phyloP scores from a whole-genome alignment of 495 filamentous ascomycete species.

The Platismatia glauca region DNA sequence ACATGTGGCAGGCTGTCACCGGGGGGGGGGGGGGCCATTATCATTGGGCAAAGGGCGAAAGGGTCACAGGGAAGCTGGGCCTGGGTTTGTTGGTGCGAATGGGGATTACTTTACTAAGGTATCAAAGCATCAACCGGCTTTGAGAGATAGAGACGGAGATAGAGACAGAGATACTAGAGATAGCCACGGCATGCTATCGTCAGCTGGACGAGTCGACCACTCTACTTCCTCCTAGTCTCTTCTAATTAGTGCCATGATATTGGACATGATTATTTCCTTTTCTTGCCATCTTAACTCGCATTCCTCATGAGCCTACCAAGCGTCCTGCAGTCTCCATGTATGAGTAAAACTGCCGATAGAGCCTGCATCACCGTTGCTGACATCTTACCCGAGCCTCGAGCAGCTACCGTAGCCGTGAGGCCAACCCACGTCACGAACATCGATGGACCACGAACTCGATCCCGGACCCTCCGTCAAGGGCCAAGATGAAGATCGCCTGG shows the following conservation, averaged over 20 bases:
- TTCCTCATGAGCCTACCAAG: background rate
- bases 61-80: too few relatives aligned
- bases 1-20: too few relatives aligned
- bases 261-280: background rate
- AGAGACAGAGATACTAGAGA: too few relatives aligned
- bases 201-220: background rate
- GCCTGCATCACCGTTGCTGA: background rate
- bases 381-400: background rate
- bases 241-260: background rate
- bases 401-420: background rate
- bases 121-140: too few relatives aligned
- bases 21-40: too few relatives aligned
- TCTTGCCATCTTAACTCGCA: background rate
- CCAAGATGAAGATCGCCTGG: slow-evolving; percentile 45
- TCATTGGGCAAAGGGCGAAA: too few relatives aligned
- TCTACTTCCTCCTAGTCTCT: too few relatives aligned
- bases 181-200: slow-evolving; percentile 1
- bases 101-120: too few relatives aligned
- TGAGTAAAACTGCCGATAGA: background rate
- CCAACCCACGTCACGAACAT: background rate
- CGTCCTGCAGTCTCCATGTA: background rate
- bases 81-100: too few relatives aligned
- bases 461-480: slow-evolving; percentile 5
- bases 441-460: slow-evolving; percentile 1
- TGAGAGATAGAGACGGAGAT: too few relatives aligned